A percentile compares a stretch with the other conserved stretches of the same genome.
These are phyloP conservation scores for Schoenoplectus triqueter DNA, from an alignment of 202 grass and related monocot species.

Conservation along the genomic window DNA sequence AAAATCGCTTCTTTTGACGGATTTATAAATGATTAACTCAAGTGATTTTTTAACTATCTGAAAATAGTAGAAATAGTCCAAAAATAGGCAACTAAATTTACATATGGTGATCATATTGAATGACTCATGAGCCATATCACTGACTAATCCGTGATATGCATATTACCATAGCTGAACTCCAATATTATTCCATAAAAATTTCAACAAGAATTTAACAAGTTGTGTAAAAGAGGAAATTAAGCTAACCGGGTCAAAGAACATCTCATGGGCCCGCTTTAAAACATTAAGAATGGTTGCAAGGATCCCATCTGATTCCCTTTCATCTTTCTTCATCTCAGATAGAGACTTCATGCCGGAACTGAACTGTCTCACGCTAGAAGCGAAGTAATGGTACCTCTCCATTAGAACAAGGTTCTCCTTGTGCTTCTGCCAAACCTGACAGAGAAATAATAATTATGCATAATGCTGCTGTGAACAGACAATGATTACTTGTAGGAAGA, in stretches of 20 bases:
- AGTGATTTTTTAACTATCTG: too few species aligned
- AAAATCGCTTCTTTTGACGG: too few species aligned
- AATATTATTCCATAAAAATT: background rate
- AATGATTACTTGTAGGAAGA: too few species aligned
- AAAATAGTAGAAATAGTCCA: too few species aligned
- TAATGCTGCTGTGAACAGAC: background rate
- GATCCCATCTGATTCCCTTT: constrained; percentile 80
- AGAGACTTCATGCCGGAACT: constrained; percentile 58
- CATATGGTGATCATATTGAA: too few species aligned
- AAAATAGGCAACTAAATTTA: too few species aligned
- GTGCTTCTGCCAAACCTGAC: constrained; percentile 92
- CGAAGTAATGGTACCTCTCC: constrained; percentile 95
- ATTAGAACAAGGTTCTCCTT: constrained; percentile 89
- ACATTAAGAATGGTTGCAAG: constrained; percentile 75
- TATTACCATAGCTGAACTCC: too few species aligned
- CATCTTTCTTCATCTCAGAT: constrained; percentile 74
- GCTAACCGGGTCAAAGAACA: constrained; percentile 85
- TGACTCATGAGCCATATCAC: too few species aligned
- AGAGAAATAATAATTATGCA: constrained; percentile 7
- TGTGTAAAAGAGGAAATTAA: background rate
- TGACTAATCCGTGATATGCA: too few species aligned
- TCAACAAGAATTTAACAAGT: constrained; percentile 14
- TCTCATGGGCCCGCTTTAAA: constrained; percentile 62
- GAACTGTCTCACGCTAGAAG: constrained; percentile 65
- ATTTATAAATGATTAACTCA: too few species aligned